Conservation (phyloP, 2,329 filamentous ascomycete species). For the Macrophomina tecta region DNA sequence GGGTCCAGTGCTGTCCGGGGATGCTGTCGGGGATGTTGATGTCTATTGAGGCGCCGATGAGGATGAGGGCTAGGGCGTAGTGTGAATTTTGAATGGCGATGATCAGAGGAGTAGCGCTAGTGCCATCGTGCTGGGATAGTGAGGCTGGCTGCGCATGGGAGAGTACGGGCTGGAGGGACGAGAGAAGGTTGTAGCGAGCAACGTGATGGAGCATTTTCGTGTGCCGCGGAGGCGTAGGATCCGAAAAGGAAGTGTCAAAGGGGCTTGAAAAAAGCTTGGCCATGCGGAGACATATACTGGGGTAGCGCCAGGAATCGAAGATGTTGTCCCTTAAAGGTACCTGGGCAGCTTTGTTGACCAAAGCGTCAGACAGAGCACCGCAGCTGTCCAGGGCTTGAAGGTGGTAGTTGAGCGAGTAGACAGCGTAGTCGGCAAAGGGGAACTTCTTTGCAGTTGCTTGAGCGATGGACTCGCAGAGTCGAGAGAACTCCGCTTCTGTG, state of each 20-base stretch:
- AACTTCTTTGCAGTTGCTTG: neutral
- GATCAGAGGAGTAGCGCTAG: neutral
- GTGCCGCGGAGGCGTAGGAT: neutral
- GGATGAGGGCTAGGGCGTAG: neutral
- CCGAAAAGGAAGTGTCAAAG: neutral
- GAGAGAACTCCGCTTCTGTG: neutral
- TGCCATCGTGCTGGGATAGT: neutral
- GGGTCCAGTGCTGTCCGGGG: neutral
- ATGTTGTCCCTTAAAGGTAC: neutral
- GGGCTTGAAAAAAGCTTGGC: neutral
- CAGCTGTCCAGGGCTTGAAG: neutral
- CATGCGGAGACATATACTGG: neutral
- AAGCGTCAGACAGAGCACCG: neutral
- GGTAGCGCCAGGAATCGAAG: slow-evolving; percentile 1
- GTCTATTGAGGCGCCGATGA: neutral
- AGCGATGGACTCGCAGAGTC: neutral
- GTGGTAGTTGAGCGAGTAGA: neutral
- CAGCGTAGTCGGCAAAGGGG: neutral
- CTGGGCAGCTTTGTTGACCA: neutral
- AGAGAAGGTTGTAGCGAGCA: neutral
- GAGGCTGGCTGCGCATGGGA: too few relatives aligned
- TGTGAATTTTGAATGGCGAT: neutral
- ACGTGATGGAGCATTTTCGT: neutral
- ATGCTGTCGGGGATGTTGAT: neutral
- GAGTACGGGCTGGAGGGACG: neutral